A percentile compares a stretch with the other conserved stretches of the same genome.
Evolutionary conservation across 2,329 filamentous ascomycete genomes (phyloP).

Genomic region (Fusarium neocosmosporiellum): DNA sequence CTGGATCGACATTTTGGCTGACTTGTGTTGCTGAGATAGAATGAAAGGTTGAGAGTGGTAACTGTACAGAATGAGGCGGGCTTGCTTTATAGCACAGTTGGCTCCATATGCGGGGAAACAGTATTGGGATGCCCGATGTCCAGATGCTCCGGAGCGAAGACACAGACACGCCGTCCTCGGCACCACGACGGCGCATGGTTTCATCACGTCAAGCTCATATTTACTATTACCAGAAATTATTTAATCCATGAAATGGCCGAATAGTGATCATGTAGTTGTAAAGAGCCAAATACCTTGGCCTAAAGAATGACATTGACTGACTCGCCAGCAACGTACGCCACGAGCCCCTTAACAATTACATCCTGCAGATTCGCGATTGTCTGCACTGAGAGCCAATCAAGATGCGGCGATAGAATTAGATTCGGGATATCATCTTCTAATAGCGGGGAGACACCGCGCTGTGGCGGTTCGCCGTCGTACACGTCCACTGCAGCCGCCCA

Average conservation of each 20-base stretch:
- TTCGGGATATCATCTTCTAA: not conserved
- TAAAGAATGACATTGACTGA: not conserved
- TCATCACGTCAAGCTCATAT: not conserved
- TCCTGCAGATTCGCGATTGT: not conserved
- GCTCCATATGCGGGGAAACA: not conserved
- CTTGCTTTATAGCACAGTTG: not conserved
- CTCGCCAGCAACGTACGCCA: not conserved
- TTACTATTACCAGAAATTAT: not conserved
- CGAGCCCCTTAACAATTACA: not conserved
- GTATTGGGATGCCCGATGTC: not conserved
- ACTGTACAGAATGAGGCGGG: not conserved
- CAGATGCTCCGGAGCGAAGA: not conserved
- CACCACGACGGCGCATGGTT: not conserved
- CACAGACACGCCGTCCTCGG: not conserved
- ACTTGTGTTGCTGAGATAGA: not conserved
- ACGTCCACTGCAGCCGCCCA: not conserved
- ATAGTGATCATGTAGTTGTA: too few species aligned
- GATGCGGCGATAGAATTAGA: not conserved
- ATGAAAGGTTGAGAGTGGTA: fast-evolving
- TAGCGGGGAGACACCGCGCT: not conserved
- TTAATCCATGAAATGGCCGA: not conserved
- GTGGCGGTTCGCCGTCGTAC: not conserved
- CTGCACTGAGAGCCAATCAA: not conserved
- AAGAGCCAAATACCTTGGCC: too few species aligned
- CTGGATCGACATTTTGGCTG: too few species aligned